Conservation (phyloP, 768 basidiomycete species). For the Rhodotorula diobovata region DNA sequence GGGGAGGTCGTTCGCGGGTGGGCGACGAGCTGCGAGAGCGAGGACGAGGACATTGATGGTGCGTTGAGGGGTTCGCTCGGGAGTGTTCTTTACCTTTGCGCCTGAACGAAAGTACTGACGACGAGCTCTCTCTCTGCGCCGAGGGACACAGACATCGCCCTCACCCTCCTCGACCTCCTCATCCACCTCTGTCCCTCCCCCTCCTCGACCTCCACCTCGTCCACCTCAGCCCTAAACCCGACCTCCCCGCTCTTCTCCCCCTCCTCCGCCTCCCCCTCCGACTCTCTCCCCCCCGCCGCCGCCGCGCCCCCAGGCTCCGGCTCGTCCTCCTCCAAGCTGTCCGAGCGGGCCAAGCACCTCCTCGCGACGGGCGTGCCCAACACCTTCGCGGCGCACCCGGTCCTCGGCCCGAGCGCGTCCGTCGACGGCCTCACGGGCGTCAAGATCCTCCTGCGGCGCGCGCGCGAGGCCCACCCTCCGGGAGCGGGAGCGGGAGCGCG, state of each 20-base stretch:
- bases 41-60: slow-evolving; percentile 27
- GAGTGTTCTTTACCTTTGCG: background rate
- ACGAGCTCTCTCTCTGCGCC: no score
- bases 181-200: slow-evolving; percentile 30
- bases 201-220: background rate
- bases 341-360: slow-evolving; percentile 22
- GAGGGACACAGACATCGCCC: slow-evolving; percentile 26
- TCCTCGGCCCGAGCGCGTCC: background rate
- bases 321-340: background rate
- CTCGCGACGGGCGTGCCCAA: slow-evolving; percentile 22
- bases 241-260: slow-evolving; percentile 20
- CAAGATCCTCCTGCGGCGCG: slow-evolving; percentile 10
- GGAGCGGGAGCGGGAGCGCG: background rate
- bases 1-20: background rate
- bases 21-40: slow-evolving; percentile 6
- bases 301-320: no score
- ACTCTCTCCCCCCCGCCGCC: background rate
- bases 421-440: slow-evolving; percentile 6
- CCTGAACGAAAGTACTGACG: no score
- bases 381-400: slow-evolving; percentile 11
- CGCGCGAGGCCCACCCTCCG: background rate
- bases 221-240: background rate
- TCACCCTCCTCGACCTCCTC: slow-evolving; percentile 31
- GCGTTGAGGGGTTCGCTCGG: no score
- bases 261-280: slow-evolving; percentile 14